Conservation (phyloP, 2,329 filamentous ascomycete genomes). For the Colletotrichum sp. region DNA sequence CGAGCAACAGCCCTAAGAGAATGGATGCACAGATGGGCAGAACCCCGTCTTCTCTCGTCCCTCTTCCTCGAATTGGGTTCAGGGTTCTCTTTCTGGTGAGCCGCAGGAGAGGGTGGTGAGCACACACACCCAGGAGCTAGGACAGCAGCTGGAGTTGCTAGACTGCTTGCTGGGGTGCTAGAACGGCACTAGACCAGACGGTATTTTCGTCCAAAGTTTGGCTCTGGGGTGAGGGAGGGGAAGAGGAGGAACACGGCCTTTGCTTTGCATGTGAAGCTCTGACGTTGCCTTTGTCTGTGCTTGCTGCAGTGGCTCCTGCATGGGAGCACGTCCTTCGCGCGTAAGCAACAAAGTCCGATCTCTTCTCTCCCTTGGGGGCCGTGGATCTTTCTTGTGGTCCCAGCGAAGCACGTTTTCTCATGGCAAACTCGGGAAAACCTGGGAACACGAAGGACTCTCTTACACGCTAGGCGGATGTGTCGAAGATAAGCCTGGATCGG, state of each 20-base stretch:
- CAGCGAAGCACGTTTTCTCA: not conserved
- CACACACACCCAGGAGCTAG: not conserved
- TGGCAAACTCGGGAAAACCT: not conserved
- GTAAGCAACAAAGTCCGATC: not conserved
- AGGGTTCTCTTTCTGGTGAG: slow-evolving; percentile 10
- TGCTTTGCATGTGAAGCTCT: slow-evolving; percentile 9
- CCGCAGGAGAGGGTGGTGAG: not conserved
- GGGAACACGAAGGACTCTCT: not conserved
- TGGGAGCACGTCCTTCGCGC: slow-evolving; percentile 6
- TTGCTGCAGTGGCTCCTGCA: not conserved
- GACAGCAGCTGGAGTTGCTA: not conserved
- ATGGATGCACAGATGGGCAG: not conserved
- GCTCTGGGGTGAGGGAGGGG: not conserved
- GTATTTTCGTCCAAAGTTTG: slow-evolving; percentile 17
- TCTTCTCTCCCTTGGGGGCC: not conserved
- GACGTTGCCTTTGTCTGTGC: slow-evolving; percentile 5
- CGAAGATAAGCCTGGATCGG: not conserved
- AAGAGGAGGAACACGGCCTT: not conserved
- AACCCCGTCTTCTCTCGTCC: not conserved
- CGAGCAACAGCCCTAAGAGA: slow-evolving; percentile 10
- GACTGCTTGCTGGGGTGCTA: not conserved
- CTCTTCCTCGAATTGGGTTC: not conserved
- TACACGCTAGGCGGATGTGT: slow-evolving; percentile 1
- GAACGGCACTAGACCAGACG: not conserved
- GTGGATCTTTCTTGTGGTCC: not conserved